phyloP scores from a whole-genome alignment of 345 rosid genomes.

The Populus euphratica region DNA sequence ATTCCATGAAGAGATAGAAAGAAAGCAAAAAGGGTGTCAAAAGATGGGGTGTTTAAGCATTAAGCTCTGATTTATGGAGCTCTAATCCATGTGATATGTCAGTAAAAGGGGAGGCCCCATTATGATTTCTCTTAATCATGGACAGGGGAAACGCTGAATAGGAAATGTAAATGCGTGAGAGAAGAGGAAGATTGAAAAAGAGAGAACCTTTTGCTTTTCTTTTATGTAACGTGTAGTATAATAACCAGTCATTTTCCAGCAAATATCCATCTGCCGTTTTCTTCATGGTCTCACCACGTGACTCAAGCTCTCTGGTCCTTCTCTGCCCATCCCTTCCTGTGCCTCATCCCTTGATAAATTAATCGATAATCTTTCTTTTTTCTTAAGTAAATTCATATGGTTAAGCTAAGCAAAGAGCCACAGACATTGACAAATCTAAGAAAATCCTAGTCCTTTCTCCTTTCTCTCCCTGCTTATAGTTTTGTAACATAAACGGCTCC shows the following conservation, averaged over 20 bases:
- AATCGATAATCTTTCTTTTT: background rate
- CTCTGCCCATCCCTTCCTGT: background rate
- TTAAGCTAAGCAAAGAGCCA: background rate
- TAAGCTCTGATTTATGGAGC: slow-evolving; percentile 10
- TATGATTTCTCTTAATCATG: slow-evolving; percentile 23
- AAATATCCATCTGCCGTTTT: slow-evolving; percentile 28
- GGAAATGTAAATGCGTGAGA: background rate
- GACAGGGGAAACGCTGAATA: background rate
- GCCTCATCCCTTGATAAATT: background rate
- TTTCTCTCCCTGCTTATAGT: background rate
- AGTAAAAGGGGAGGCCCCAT: slow-evolving; percentile 17
- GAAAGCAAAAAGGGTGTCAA: background rate
- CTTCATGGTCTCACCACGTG: slow-evolving; percentile 26
- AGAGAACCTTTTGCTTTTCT: background rate
- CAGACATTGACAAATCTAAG: slow-evolving; percentile 18
- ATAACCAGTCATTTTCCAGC: slow-evolving; percentile 33
- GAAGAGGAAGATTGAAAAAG: background rate
- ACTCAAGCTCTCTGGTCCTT: background rate
- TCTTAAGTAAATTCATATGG: background rate
- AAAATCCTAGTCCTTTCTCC: slow-evolving; percentile 27
- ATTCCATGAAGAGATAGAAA: too few relatives aligned
- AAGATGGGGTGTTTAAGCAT: slow-evolving; percentile 7
- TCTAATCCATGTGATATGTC: slow-evolving; percentile 20
- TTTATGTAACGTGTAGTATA: slow-evolving; percentile 16
- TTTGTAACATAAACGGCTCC: slow-evolving; percentile 5